Evolutionary conservation across 768 basidiomycete species (phyloP).

Genomic region (Lyophyllum shimeji): DNA sequence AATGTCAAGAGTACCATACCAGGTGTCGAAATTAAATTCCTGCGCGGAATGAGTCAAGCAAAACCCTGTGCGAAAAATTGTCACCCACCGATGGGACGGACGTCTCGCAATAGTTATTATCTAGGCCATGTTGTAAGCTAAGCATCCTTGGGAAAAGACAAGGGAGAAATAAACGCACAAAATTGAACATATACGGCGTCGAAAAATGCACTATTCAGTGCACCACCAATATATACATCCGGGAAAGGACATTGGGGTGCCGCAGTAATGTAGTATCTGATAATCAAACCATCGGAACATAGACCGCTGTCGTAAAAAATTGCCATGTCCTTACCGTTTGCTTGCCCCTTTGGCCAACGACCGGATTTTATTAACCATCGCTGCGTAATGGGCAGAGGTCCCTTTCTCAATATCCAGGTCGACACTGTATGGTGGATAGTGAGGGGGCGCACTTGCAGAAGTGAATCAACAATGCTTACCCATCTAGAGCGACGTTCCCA

Average conservation of each 20-base stretch:
- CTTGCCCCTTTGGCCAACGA: constrained; percentile 44
- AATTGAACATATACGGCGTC: constrained; percentile 77
- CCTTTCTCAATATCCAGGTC: constrained; percentile 77
- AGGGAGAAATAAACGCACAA: constrained; percentile 32
- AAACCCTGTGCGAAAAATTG: not conserved
- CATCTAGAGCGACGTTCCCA: constrained; percentile 67
- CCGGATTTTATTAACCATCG: constrained; percentile 53
- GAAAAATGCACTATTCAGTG: constrained; percentile 59
- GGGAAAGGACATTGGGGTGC: constrained; percentile 71
- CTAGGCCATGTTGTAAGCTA: constrained; percentile 19
- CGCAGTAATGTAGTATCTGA: constrained; percentile 62
- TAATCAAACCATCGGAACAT: not conserved
- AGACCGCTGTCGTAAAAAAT: not conserved
- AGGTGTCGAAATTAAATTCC: constrained; percentile 52
- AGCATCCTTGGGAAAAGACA: not conserved
- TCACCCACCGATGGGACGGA: constrained; percentile 35
- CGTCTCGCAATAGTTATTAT: constrained; percentile 60
- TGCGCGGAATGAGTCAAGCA: constrained; percentile 15
- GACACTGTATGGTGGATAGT: constrained; percentile 31
- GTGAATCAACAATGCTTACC: constrained; percentile 35
- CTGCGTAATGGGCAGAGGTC: constrained; percentile 44
- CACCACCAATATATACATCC: constrained; percentile 58
- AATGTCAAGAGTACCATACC: constrained; percentile 26
- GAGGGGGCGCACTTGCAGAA: not conserved
- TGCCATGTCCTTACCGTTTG: constrained; percentile 41